phyloP scores from a whole-genome alignment of 768 basidiomycete genomes.

The Pisolithus marmoratus region DNA sequence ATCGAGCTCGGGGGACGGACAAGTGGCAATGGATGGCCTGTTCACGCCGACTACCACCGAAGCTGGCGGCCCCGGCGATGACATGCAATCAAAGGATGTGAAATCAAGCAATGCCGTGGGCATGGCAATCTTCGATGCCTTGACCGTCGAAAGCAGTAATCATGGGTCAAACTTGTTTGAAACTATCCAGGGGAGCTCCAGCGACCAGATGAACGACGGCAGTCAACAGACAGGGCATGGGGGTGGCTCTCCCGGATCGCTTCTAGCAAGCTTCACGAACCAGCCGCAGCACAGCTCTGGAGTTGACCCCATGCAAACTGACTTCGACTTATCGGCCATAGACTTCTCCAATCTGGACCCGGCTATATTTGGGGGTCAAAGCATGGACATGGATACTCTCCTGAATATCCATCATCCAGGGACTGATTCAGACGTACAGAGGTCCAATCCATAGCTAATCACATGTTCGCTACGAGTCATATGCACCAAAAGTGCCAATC shows the following conservation, averaged over 20 bases:
- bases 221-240: slow-evolving; percentile 10
- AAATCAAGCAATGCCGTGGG: slow-evolving; percentile 19
- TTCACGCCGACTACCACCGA: slow-evolving; percentile 44
- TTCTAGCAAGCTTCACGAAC: slow-evolving; percentile 43
- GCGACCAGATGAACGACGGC: slow-evolving; percentile 12
- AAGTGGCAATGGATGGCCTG: slow-evolving; percentile 38
- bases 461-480: background rate
- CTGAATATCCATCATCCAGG: slow-evolving; percentile 37
- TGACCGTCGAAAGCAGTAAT: slow-evolving; percentile 15
- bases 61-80: slow-evolving; percentile 13
- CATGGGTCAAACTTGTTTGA: slow-evolving; percentile 19
- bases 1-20: slow-evolving; percentile 28
- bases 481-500: too few species aligned
- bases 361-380: slow-evolving; percentile 36
- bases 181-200: slow-evolving; percentile 8
- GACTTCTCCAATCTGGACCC: slow-evolving; percentile 42
- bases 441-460: slow-evolving; percentile 10
- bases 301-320: slow-evolving; percentile 15
- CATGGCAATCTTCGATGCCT: slow-evolving; percentile 34
- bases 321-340: slow-evolving; percentile 46
- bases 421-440: slow-evolving; percentile 20
- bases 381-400: slow-evolving; percentile 49
- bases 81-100: slow-evolving; percentile 13
- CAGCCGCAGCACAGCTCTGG: slow-evolving; percentile 15
- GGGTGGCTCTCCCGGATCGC: slow-evolving; percentile 31